A percentile compares a stretch with the other conserved stretches of the same genome.
These are phyloP conservation scores for Nicotiana noctiflora DNA, from an alignment of 257 asterid species.

Conservation along the genomic window DNA sequence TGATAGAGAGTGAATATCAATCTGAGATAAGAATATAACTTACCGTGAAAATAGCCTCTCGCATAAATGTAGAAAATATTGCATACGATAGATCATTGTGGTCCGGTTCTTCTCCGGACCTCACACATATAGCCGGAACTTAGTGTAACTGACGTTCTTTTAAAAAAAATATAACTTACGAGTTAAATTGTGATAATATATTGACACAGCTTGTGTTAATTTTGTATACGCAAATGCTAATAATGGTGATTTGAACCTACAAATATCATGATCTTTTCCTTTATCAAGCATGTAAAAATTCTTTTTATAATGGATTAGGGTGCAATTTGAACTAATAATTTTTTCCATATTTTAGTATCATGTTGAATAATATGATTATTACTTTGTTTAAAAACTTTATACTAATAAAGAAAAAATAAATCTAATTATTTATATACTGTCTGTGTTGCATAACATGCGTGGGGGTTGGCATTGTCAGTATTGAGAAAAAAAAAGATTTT, in stretches of 20 bases:
- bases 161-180: no score
- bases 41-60: no score
- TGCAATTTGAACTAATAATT: not conserved
- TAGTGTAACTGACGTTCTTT: no score
- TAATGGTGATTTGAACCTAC: not conserved
- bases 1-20: not conserved
- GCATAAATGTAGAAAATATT: no score
- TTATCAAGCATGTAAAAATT: not conserved
- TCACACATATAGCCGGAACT: fast-evolving
- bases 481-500: conserved; percentile 3
- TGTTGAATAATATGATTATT: not conserved
- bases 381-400: not conserved
- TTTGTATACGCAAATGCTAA: not conserved
- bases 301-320: not conserved
- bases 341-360: not conserved
- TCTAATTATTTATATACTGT: not conserved
- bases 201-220: not conserved
- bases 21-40: no score
- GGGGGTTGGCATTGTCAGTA: conserved; percentile 8
- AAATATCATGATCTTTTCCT: not conserved
- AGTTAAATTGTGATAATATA: not conserved
- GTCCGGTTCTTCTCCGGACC: fast-evolving
- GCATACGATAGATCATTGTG: no score
- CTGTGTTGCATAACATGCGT: not conserved
- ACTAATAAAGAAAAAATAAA: not conserved